Conservation (phyloP, 306 rosid species). For the Vachellia collinsii region DNA sequence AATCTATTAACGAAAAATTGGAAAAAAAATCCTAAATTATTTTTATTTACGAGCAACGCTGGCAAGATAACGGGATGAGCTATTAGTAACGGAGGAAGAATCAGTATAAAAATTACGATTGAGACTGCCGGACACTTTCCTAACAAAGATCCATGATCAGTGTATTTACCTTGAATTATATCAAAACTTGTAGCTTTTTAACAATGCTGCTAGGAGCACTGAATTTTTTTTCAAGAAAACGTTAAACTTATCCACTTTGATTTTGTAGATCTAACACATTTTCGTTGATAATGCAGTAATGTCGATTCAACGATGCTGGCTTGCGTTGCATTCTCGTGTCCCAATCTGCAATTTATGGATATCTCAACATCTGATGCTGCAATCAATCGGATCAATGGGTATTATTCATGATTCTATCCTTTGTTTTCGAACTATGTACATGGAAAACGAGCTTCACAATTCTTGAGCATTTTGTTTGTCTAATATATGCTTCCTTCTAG, state of each 20-base stretch:
- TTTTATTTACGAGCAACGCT: background rate
- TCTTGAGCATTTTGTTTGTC: too few species aligned
- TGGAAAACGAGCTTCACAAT: too few species aligned
- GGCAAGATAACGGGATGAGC: background rate
- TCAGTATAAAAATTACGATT: background rate
- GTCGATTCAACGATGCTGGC: slow-evolving; percentile 94
- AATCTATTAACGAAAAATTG: slow-evolving; percentile 5
- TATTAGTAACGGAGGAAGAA: background rate
- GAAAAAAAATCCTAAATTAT: background rate
- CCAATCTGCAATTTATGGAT: slow-evolving; percentile 82
- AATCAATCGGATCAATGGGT: slow-evolving; percentile 89
- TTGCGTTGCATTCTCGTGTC: slow-evolving; percentile 93
- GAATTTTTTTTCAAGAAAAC: background rate
- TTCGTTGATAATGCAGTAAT: slow-evolving; percentile 59
- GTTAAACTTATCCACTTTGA: slow-evolving; percentile 6
- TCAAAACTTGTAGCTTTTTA: background rate
- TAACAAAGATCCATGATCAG: background rate
- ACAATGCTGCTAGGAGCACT: background rate
- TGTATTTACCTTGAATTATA: background rate
- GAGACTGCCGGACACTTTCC: background rate
- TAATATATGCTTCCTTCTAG: too few species aligned
- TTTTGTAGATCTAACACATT: slow-evolving; percentile 9
- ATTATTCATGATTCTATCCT: slow-evolving; percentile 13
- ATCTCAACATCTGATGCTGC: slow-evolving; percentile 53
- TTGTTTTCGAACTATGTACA: background rate